Conservation (phyloP, 805 yeast genomes). For the Lachancea thermotolerans region DNA sequence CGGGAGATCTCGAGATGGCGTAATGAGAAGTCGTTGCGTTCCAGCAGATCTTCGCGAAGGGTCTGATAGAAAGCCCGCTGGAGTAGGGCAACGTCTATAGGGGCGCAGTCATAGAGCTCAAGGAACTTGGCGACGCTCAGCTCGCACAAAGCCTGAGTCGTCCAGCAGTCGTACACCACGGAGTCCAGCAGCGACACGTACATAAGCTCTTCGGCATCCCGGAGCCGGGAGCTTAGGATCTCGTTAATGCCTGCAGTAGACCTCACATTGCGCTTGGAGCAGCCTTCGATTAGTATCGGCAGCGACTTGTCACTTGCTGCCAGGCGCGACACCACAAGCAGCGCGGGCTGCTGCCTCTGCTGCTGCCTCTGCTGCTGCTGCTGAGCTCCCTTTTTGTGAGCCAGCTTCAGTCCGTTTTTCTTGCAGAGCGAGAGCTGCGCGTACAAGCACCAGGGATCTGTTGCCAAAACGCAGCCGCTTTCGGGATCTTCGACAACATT, state of each 20-base stretch:
- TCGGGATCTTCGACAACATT: slow-evolving; percentile 34
- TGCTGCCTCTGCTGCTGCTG: slow-evolving; percentile 2
- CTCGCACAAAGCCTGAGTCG: slow-evolving; percentile 29
- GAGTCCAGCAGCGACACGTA: slow-evolving; percentile 40
- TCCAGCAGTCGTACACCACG: slow-evolving; percentile 46
- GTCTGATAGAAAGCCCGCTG: background rate
- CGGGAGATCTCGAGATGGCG: slow-evolving; percentile 32
- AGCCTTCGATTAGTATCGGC: slow-evolving; percentile 51
- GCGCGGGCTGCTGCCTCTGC: slow-evolving; percentile 23
- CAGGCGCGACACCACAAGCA: slow-evolving; percentile 42
- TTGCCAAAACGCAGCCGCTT: slow-evolving; percentile 34
- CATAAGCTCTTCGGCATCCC: slow-evolving; percentile 31
- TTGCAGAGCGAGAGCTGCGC: slow-evolving; percentile 41
- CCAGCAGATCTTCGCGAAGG: slow-evolving; percentile 13
- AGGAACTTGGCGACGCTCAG: slow-evolving; percentile 15
- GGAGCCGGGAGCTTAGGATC: slow-evolving; percentile 30
- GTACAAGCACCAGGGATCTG: slow-evolving; percentile 53
- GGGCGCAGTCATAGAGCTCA: slow-evolving; percentile 17
- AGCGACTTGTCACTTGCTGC: slow-evolving; percentile 44
- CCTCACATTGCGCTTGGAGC: slow-evolving; percentile 32
- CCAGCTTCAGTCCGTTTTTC: slow-evolving; percentile 40
- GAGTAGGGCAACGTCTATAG: background rate
- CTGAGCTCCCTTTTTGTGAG: slow-evolving; percentile 21
- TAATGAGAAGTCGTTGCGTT: slow-evolving; percentile 32
- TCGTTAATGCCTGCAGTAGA: slow-evolving; percentile 34